phyloP scores from a whole-genome alignment of 768 basidiomycete genomes.

The Suillus discolor region DNA sequence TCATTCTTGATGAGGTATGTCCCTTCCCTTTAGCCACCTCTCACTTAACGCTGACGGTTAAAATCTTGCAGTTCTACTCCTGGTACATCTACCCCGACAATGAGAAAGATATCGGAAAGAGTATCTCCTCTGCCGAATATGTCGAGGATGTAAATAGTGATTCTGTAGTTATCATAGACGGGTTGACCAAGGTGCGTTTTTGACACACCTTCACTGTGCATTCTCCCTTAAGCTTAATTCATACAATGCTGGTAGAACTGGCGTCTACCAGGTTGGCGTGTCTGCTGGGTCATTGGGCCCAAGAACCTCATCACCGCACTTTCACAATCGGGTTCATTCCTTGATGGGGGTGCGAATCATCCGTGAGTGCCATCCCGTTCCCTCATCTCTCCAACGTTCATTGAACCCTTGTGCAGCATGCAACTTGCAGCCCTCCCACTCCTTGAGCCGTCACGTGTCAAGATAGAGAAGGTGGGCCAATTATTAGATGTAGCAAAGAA shows the following conservation, averaged over 20 bases:
- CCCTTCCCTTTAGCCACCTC: too few relatives aligned
- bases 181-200: constrained; percentile 77
- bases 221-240: constrained; percentile 19
- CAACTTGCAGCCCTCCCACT: constrained; percentile 89
- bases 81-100: constrained; percentile 93
- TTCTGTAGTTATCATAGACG: constrained; percentile 84
- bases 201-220: background rate
- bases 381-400: constrained; percentile 4
- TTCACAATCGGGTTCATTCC: constrained; percentile 91
- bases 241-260: constrained; percentile 64
- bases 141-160: constrained; percentile 89
- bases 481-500: background rate
- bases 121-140: constrained; percentile 81
- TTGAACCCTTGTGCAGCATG: constrained; percentile 45
- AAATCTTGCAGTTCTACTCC: constrained; percentile 73
- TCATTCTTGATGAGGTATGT: constrained; percentile 80
- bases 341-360: constrained; percentile 94
- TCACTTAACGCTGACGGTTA: background rate
- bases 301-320: constrained; percentile 87
- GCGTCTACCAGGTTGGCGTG: constrained; percentile 93
- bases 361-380: constrained; percentile 53
- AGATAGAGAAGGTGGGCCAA: constrained; percentile 59
- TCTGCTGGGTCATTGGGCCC: constrained; percentile 93
- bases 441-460: constrained; percentile 69
- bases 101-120: constrained; percentile 71